Conservation (phyloP, 768 basidiomycete species). For the Mycena olivaceomarginata region DNA sequence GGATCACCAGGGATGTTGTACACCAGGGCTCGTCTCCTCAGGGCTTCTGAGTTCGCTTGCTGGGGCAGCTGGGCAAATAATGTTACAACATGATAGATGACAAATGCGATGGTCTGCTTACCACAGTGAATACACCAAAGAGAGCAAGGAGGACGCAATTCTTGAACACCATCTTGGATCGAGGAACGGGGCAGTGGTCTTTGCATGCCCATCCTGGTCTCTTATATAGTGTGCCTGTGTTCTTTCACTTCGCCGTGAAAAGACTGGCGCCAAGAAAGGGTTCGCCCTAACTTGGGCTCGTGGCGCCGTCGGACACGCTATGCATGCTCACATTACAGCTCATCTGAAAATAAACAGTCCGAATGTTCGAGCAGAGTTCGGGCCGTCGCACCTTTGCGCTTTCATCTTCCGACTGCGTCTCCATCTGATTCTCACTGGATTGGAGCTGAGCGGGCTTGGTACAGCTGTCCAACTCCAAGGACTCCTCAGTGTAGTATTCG, state of each 20-base stretch:
- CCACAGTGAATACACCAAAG: conserved; percentile 4
- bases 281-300: background rate
- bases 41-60: background rate
- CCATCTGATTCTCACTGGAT: too few relatives aligned
- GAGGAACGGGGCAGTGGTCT: background rate
- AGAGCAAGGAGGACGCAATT: conserved; percentile 3
- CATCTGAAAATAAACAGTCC: background rate
- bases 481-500: too few relatives aligned
- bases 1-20: conserved; percentile 7
- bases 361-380: background rate
- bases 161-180: conserved; percentile 1
- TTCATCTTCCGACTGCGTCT: too few relatives aligned
- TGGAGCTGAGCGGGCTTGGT: too few relatives aligned
- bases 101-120: background rate
- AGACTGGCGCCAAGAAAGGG: background rate
- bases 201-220: background rate
- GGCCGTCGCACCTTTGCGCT: background rate
- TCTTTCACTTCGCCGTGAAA: background rate
- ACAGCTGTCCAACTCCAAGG: too few relatives aligned
- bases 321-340: background rate
- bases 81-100: background rate
- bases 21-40: background rate
- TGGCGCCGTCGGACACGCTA: background rate
- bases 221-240: background rate
- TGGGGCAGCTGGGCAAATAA: background rate